Evolutionary conservation across 2,329 filamentous ascomycete species (phyloP).

Genomic region (Colletotrichum tanaceti): DNA sequence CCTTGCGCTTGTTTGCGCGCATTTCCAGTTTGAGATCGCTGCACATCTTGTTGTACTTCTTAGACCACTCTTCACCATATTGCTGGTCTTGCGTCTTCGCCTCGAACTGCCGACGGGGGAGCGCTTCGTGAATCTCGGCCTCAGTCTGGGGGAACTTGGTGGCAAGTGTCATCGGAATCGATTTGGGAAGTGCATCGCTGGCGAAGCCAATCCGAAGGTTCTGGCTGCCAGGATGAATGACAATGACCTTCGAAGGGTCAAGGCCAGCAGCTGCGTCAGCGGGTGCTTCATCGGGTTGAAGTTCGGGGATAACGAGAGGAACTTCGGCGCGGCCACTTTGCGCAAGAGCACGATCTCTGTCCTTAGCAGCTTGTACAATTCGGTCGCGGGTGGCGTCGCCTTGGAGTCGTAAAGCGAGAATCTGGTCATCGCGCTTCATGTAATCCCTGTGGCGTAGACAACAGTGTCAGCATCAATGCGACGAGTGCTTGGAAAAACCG

Average conservation of each 20-base stretch:
- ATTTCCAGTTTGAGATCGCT: slow-evolving; percentile 90
- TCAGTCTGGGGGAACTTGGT: slow-evolving; percentile 82
- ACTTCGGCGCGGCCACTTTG: slow-evolving; percentile 77
- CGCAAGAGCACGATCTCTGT: slow-evolving; percentile 86
- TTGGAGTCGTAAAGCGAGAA: slow-evolving; percentile 87
- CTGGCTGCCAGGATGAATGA: slow-evolving; percentile 95
- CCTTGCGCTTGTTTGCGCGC: slow-evolving; percentile 92
- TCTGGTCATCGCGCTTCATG: slow-evolving; percentile 97
- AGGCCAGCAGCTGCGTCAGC: slow-evolving; percentile 68
- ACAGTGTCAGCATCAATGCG: slow-evolving; percentile 43
- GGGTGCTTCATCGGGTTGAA: slow-evolving; percentile 68
- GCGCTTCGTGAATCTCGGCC: slow-evolving; percentile 82
- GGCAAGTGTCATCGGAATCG: slow-evolving; percentile 92
- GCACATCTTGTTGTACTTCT: slow-evolving; percentile 83
- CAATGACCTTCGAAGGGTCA: slow-evolving; percentile 89
- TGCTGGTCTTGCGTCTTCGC: slow-evolving; percentile 76
- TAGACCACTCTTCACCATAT: slow-evolving; percentile 85
- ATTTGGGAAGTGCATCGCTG: slow-evolving; percentile 95
- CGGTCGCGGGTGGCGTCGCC: slow-evolving; percentile 86
- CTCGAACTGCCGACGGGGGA: slow-evolving; percentile 77
- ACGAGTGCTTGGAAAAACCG: neutral
- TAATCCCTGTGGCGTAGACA: slow-evolving; percentile 75
- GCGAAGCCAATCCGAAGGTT: slow-evolving; percentile 94
- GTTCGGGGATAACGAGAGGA: slow-evolving; percentile 69
- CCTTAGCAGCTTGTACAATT: slow-evolving; percentile 87